Base-by-base conservation (phyloP, 2,329 filamentous ascomycete species). In the Clonostachys rhizophaga region DNA sequence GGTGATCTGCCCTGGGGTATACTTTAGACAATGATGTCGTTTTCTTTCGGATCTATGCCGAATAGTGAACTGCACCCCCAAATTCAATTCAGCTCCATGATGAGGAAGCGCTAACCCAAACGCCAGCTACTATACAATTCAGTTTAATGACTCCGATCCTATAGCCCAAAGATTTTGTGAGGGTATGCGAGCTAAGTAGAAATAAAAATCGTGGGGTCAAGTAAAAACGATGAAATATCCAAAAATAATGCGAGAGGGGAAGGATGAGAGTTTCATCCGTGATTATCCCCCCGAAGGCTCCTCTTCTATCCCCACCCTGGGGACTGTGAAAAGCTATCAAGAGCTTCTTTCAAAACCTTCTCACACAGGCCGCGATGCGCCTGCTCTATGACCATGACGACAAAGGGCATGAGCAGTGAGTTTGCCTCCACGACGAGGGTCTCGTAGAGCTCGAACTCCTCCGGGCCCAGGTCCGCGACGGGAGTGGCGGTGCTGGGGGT, bases 321-420 rank as follows among this genome's bases (percentile, higher is more conserved):
- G 17, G 34, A 34, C 13, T 44, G 10, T 55, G 50, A 16, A 20
- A 49, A 20, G 49, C 50, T 50, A 16, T 61, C 61, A 33, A 52
- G 50, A 4, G 56, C 56, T 47, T 64, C 58, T 14, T 63, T 50
- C 24, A 67, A 53, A 45, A 67, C 50, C 49, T 59, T 63, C 44
- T 53, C 50, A 47, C 58, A 58, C 36, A 67, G 54, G 8, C 60
- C 55, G 13, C 54, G 56, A 40, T 67, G 65, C 5, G 62, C 57
- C 16, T 52, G 42, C 43, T 58, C 49, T 45, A 61, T 60, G 33
- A 57, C 54, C 24, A 59, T 56, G 39, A 54, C 51, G 33, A 67
- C 63, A 42, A 67, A 62, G 5, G 63, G 62, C 62, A 67, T 66
- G 42, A 67, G 49, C 30, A 67, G 52, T 16, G 59, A 59, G 48